Evolutionary conservation across 2,329 filamentous ascomycete species (phyloP).

Genomic region (Aspergillaceae sp.): DNA sequence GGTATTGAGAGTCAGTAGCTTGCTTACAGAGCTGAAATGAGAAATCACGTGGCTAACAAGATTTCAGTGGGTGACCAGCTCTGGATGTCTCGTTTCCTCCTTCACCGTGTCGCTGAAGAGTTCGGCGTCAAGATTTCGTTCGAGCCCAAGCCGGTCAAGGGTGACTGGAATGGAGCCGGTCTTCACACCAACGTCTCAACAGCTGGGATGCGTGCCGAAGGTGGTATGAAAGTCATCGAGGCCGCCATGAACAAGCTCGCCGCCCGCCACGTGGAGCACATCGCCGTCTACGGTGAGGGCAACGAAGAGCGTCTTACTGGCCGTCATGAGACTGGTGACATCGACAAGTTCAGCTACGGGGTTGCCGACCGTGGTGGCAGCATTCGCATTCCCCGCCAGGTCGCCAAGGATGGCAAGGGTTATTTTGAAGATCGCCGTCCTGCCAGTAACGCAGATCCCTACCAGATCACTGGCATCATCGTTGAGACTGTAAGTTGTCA

Average conservation of each 20-base stretch:
- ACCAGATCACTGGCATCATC: conserved; percentile 74
- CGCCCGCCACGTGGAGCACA: conserved; percentile 70
- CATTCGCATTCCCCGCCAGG: conserved; percentile 82
- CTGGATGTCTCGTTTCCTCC: conserved; percentile 85
- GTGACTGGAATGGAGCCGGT: conserved; percentile 95
- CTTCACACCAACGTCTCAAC: conserved; percentile 93
- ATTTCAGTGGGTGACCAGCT: conserved; percentile 80
- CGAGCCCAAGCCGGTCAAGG: conserved; percentile 88
- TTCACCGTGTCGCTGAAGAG: conserved; percentile 87
- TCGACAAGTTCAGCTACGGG: conserved; percentile 88
- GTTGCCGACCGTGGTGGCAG: conserved; percentile 93
- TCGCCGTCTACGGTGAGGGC: conserved; percentile 89
- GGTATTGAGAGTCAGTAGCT: conserved; percentile 66
- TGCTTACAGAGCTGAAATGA: background rate
- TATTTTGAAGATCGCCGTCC: conserved; percentile 85
- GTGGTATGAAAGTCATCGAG: conserved; percentile 94
- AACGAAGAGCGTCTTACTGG: conserved; percentile 93
- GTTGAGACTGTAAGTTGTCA: conserved; percentile 54
- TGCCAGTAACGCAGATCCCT: conserved; percentile 80
- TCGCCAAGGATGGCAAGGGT: conserved; percentile 78
- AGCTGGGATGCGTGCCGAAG: conserved; percentile 76
- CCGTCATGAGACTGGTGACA: conserved; percentile 84
- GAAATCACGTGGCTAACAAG: conserved; percentile 16
- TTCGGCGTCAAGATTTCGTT: conserved; percentile 94
- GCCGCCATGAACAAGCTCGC: conserved; percentile 75